A percentile compares a stretch with the other conserved stretches of the same genome.
Conservation (phyloP, 75 land plant species). For the Sequoia sempervirens region DNA sequence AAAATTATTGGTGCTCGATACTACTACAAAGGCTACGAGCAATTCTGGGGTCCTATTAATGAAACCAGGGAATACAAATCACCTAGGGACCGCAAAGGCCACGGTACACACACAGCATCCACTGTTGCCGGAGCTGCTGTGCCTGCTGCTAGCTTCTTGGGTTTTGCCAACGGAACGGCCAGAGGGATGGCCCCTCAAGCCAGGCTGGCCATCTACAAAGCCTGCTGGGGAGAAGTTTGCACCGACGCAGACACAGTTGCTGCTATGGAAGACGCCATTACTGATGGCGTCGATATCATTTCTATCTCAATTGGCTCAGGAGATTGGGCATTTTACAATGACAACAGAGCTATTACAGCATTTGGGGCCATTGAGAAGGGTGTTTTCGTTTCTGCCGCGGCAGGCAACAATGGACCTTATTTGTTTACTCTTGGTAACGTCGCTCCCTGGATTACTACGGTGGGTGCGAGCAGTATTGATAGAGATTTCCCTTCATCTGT, state of each 20-base stretch:
- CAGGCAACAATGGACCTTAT: conserved; percentile 21
- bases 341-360: conserved; percentile 16
- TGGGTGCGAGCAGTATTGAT: conserved; percentile 24
- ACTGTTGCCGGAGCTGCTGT: conserved; percentile 14
- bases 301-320: not conserved
- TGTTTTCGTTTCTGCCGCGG: conserved; percentile 14
- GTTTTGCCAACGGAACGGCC: conserved; percentile 18
- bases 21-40: conserved; percentile 58
- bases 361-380: conserved; percentile 10
- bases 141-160: not conserved
- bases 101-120: conserved; percentile 24
- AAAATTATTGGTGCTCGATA: conserved; percentile 65
- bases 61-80: conserved; percentile 11
- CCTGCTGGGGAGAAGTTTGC: conserved; percentile 19
- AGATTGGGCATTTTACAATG: not conserved
- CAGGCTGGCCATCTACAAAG: conserved; percentile 24
- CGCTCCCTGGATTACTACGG: conserved; percentile 22
- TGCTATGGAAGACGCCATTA: conserved; percentile 26
- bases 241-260: conserved; percentile 12
- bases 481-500: conserved; percentile 16
- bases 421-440: conserved; percentile 12
- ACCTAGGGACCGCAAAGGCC: conserved; percentile 17
- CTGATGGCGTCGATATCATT: conserved; percentile 30
- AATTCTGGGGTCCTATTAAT: not conserved
- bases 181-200: conserved; percentile 25